Evolutionary conservation across 805 yeast genomes (phyloP), one percentile per base, ranked within the genome.

Genomic region (Yarrowia sp.): DNA sequence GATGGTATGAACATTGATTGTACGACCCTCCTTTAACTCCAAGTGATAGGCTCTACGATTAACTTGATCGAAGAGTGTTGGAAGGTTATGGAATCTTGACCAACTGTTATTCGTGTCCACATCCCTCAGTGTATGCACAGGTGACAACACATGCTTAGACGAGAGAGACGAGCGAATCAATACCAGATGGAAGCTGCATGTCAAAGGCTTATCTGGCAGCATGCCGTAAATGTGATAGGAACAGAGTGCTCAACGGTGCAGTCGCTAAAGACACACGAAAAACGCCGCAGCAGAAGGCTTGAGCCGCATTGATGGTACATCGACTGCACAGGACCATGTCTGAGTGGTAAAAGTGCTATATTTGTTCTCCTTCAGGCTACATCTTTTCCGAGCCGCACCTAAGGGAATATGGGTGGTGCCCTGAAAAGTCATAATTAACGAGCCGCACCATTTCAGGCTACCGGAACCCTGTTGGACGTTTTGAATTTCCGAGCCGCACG

Each of bases 311-410:
- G 16, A 1, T 2, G 10, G 2, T 7, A 10, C 16, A 5, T 36
- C 1, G 16, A 11, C 2, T 7, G 19, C 19, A 8, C 17, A 7
- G 19, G 7, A n/a, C 21, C 9, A n/a, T 36, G 40, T 36, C 21
- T n/a, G 40, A n/a, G 21, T n/a, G 40, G 44, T 12, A 22, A 8
- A 21, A 5, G 8, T 5, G 26, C n/a, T n/a, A n/a, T n/a, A n/a
- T n/a, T n/a, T n/a, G n/a, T n/a, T n/a, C n/a, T n/a, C n/a, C n/a
- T n/a, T n/a, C n/a, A n/a, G n/a, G n/a, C n/a, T n/a, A n/a, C n/a
- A n/a, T n/a, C 14, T n/a, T 36, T 54, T 38, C 8, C 61, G 61
- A 35, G 61, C 61, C 61, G 61, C 61, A 54, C 46, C 8, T 16
- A 26, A 38, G 38, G 38, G 10, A 7, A 17, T 19, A 22, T 17